Evolutionary conservation across 2,329 filamentous ascomycete species (phyloP).

Genomic region (Cytospora piceicola): DNA sequence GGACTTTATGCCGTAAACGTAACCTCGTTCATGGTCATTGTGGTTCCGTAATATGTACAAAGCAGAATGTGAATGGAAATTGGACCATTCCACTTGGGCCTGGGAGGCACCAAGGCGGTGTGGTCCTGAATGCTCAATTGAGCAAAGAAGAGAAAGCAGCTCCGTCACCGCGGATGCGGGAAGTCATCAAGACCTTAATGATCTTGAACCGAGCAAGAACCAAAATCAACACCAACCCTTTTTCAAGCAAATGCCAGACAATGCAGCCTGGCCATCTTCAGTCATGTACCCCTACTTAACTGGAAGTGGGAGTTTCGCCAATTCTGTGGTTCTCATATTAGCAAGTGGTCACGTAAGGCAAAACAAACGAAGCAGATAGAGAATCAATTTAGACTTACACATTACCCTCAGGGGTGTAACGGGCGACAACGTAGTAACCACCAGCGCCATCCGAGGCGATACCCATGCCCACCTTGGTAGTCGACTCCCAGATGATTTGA

Average conservation of each 20-base stretch:
- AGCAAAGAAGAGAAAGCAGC: background rate
- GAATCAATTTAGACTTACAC: slow-evolving; percentile 21
- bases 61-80: background rate
- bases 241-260: slow-evolving; percentile 3
- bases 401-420: slow-evolving; percentile 32
- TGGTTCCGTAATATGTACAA: background rate
- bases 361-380: background rate
- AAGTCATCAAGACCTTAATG: background rate
- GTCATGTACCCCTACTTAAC: slow-evolving; percentile 1
- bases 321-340: slow-evolving; percentile 16
- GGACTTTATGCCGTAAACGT: background rate
- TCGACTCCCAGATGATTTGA: slow-evolving; percentile 32
- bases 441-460: slow-evolving; percentile 28
- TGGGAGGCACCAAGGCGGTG: background rate
- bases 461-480: slow-evolving; percentile 32
- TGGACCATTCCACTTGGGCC: background rate
- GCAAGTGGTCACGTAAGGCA: background rate
- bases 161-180: slow-evolving; percentile 8
- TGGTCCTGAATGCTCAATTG: background rate
- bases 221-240: slow-evolving; percentile 4
- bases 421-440: slow-evolving; percentile 32
- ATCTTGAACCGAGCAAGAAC: slow-evolving; percentile 17
- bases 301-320: slow-evolving; percentile 27
- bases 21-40: slow-evolving; percentile 2
- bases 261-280: background rate